Conservation (phyloP, 1,284 basidiomycete genomes). For the Gymnopus androsaceus region DNA sequence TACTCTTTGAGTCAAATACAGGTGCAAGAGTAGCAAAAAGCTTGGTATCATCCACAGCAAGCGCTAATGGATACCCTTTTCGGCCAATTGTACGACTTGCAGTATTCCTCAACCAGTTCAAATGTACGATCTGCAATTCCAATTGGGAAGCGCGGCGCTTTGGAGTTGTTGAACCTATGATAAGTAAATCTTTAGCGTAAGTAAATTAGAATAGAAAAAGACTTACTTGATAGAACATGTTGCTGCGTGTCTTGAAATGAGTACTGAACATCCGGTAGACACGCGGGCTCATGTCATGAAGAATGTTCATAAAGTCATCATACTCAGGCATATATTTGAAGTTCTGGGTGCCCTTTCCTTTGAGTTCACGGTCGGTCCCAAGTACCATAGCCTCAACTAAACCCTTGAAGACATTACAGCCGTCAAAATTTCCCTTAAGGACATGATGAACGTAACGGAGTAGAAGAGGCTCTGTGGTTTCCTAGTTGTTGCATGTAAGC, state of each 20-base stretch:
- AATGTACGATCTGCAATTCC: conserved; percentile 1
- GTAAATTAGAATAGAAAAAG: background rate
- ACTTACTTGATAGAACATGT: background rate
- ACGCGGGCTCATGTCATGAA: background rate
- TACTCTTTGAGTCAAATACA: conserved; percentile 7
- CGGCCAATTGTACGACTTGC: background rate
- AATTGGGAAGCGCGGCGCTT: conserved; percentile 1
- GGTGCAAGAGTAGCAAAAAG: conserved; percentile 5
- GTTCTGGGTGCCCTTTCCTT: background rate
- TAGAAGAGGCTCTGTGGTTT: background rate
- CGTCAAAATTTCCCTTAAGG: background rate
- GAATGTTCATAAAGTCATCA: background rate
- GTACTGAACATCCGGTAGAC: background rate
- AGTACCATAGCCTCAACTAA: background rate
- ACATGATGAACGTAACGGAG: background rate
- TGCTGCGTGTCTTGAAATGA: background rate
- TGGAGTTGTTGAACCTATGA: background rate
- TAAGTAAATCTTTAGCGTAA: background rate
- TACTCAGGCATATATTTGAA: background rate
- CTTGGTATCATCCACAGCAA: conserved; percentile 13
- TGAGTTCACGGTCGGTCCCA: background rate
- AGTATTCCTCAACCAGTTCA: background rate
- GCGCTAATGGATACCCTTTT: background rate
- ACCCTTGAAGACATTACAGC: background rate
- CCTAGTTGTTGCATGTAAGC: background rate